Base-by-base conservation (phyloP, 495 filamentous ascomycete genomes). In the Xylaria acuta region DNA sequence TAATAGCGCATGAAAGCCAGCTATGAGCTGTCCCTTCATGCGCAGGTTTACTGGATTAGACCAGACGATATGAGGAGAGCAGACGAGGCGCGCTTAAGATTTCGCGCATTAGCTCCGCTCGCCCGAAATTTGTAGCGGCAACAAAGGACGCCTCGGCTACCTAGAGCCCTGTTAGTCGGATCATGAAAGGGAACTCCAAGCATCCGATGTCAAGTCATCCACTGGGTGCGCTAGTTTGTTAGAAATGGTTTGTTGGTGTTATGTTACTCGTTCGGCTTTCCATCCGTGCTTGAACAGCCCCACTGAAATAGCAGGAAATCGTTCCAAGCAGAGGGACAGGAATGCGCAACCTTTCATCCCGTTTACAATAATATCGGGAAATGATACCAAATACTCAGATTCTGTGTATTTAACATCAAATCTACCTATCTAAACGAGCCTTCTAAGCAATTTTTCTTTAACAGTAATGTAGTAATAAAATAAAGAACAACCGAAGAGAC, bases 101-200 rank as follows among this genome's bases (percentile, higher is more conserved):
- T n/a, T 30, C 14, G 0, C 14, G 49, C 65, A 40, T 53, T 36
- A 49, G 49, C 51, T 56, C 65, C 65, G 65, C 22, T 67, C 18
- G 65, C 34, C 65, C 65, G 65, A 67, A 56, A 54, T 56, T 56
- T 49, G 16, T 25, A 40, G 41, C 6, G 11, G 65, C 25, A 43
- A 64, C 22, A 7, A 41, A 43, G 34, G 58, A 20, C 14, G 34
- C 58, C 58, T 60, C 30, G 30, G 58, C 7, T 60, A 60, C 58
- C n/a, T 60, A 30, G 32, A 38, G 58, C 18, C 32, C 56, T 59
- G 56, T 38, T 60, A n/a, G 45, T 66, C 64, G 53, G 64, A 66
- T 66, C 64, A 66, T 66, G 30, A 65, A 27, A 12, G 58, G 3
- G 58, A 38, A 38, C 58, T 22, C 6, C 3, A 36, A 60, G 32